Percentiles rank a stretch among this genome's conserved stretches.
These are phyloP conservation scores for Picea glauca DNA, from an alignment of 75 land plant species.

Conservation along the genomic window DNA sequence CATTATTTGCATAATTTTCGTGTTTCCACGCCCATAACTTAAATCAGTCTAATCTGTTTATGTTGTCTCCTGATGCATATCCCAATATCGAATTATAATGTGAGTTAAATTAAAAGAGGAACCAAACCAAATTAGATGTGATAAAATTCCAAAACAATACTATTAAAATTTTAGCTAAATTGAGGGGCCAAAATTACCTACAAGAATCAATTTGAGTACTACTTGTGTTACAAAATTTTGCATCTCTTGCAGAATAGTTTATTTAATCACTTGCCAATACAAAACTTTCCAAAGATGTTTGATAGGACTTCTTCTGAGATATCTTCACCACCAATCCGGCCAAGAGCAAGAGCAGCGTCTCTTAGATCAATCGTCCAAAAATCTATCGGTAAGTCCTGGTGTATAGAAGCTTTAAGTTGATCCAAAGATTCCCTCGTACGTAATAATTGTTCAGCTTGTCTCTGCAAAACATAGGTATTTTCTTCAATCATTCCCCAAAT, in stretches of 20 bases:
- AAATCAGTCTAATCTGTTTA: too few relatives aligned
- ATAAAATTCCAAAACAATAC: too few relatives aligned
- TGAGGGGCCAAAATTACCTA: too few relatives aligned
- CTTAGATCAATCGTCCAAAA: conserved; percentile 95
- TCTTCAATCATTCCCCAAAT: background rate
- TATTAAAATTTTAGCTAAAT: too few relatives aligned
- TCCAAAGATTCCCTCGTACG: conserved; percentile 64
- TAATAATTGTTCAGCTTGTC: conserved; percentile 83
- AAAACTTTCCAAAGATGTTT: conserved; percentile 86
- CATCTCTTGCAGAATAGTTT: background rate
- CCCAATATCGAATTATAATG: too few relatives aligned
- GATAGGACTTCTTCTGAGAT: conserved; percentile 88
- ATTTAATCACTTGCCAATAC: conserved; percentile 75
- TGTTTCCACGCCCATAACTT: too few relatives aligned
- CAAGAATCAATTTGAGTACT: too few relatives aligned
- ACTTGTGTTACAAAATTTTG: too few relatives aligned
- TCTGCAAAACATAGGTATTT: conserved; percentile 37
- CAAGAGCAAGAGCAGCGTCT: conserved; percentile 80
- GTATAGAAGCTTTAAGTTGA: conserved; percentile 54
- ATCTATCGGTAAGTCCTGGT: conserved; percentile 66
- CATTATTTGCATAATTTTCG: too few relatives aligned
- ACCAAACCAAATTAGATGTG: too few relatives aligned
- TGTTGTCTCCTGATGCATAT: too few relatives aligned
- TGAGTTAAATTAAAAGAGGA: too few relatives aligned
- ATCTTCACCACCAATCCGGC: conserved; percentile 85